Conservation (phyloP, 1,284 basidiomycete species). For the Boletus holoroseus region DNA sequence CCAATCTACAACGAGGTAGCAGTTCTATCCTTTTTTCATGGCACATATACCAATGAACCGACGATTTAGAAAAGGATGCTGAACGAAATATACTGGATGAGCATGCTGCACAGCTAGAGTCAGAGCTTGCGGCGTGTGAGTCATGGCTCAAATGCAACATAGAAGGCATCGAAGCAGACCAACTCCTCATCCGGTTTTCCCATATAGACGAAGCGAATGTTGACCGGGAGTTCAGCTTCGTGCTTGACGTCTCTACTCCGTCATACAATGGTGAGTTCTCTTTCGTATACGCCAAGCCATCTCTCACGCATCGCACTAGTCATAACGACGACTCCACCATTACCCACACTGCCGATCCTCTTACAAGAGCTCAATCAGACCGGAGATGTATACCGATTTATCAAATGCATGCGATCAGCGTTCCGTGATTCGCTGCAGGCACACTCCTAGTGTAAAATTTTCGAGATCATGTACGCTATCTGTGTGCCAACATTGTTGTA, state of each 20-base stretch:
- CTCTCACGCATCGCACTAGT: constrained; percentile 40
- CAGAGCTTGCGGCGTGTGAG: constrained; percentile 59
- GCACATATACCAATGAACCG: background rate
- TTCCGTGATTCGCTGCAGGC: constrained; percentile 30
- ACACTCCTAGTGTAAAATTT: constrained; percentile 1
- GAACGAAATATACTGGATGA: constrained; percentile 59
- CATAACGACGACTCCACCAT: constrained; percentile 59
- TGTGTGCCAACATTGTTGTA: constrained; percentile 1
- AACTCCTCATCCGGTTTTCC: constrained; percentile 69
- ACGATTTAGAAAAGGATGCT: constrained; percentile 57
- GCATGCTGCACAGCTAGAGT: constrained; percentile 50
- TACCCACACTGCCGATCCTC: constrained; percentile 58
- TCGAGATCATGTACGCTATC: background rate
- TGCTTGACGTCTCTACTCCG: constrained; percentile 63
- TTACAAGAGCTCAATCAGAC: constrained; percentile 60
- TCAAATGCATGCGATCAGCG: constrained; percentile 48
- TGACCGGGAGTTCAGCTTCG: constrained; percentile 65
- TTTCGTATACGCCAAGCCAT: background rate
- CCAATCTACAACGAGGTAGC: constrained; percentile 59
- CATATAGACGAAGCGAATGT: constrained; percentile 56
- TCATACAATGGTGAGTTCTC: constrained; percentile 62
- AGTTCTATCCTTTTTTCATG: constrained; percentile 4
- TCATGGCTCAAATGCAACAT: constrained; percentile 57
- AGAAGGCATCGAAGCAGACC: constrained; percentile 70
- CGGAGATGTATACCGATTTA: constrained; percentile 58